phyloP scores from a whole-genome alignment of 164 flowering plant genomes.

The Aristolochia californica region DNA sequence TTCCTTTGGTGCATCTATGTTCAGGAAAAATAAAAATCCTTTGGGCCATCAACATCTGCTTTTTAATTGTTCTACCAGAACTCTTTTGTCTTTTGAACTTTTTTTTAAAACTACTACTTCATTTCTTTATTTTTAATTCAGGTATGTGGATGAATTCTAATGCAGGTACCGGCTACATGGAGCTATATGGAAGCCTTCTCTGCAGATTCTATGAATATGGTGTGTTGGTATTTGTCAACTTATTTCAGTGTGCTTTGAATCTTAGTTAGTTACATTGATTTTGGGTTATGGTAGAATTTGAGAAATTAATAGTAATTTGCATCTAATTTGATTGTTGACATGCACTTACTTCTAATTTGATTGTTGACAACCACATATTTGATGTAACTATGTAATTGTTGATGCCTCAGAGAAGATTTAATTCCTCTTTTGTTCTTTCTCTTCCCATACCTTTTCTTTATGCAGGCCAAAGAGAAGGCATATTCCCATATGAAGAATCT shows the following conservation, averaged over 20 bases:
- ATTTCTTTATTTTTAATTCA: too few species aligned
- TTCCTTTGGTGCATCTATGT: too few species aligned
- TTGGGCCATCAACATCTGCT: too few species aligned
- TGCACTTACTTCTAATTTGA: too few species aligned
- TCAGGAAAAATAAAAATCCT: too few species aligned
- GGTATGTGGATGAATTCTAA: neutral
- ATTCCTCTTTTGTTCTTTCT: neutral
- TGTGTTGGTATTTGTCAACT: neutral
- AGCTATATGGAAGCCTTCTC: slow-evolving; percentile 12
- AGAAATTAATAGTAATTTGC: too few species aligned
- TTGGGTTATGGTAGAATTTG: too few species aligned
- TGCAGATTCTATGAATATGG: slow-evolving; percentile 10
- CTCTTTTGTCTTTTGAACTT: too few species aligned
- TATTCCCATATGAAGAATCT: slow-evolving; percentile 26
- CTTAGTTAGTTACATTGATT: neutral
- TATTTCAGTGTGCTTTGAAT: neutral
- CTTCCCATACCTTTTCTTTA: slow-evolving; percentile 12
- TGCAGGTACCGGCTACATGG: slow-evolving; percentile 15
- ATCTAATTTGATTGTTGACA: too few species aligned
- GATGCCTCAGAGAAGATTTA: neutral
- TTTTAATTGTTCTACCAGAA: too few species aligned
- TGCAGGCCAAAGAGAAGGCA: slow-evolving; percentile 38
- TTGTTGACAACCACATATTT: too few species aligned
- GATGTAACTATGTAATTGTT: neutral
- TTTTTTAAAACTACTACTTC: too few species aligned